Evolutionary conservation across 805 yeast genomes (phyloP).

Genomic region (Jamesozyma rosinii): DNA sequence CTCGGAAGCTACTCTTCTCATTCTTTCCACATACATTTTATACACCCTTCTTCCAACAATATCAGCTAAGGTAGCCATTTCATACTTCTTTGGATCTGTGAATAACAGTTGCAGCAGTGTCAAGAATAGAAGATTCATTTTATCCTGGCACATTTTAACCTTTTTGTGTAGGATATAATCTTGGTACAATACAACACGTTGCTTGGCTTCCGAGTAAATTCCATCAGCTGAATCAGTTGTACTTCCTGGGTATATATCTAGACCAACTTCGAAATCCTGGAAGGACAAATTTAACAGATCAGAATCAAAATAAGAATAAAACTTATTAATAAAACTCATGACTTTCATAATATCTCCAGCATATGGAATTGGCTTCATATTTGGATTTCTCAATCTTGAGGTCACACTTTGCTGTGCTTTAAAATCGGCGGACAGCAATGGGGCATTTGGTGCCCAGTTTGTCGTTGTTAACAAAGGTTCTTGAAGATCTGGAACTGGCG

Average conservation of each 20-base stretch:
- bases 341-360: conserved; percentile 16
- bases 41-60: conserved; percentile 3
- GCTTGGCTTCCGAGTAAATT: conserved; percentile 5
- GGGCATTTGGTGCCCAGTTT: conserved; percentile 25
- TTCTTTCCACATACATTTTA: conserved; percentile 6
- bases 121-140: conserved; percentile 18
- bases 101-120: conserved; percentile 14
- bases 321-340: conserved; percentile 20
- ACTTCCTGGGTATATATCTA: conserved; percentile 18
- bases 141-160: conserved; percentile 17
- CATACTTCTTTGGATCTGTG: conserved; percentile 9
- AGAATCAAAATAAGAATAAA: conserved; percentile 12
- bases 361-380: conserved; percentile 15
- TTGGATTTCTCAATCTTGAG: conserved; percentile 16
- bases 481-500: conserved; percentile 7
- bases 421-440: conserved; percentile 16
- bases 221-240: conserved; percentile 12
- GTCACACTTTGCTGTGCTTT: conserved; percentile 14
- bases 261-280: conserved; percentile 23
- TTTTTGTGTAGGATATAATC: conserved; percentile 18
- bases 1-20: conserved; percentile 11
- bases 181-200: conserved; percentile 11
- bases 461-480: conserved; percentile 16
- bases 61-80: conserved; percentile 9
- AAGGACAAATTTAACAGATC: conserved; percentile 17